Evolutionary conservation across 2,329 filamentous ascomycete species (phyloP), one percentile per base, ranked within the genome.

Genomic region (Penicillium freii): DNA sequence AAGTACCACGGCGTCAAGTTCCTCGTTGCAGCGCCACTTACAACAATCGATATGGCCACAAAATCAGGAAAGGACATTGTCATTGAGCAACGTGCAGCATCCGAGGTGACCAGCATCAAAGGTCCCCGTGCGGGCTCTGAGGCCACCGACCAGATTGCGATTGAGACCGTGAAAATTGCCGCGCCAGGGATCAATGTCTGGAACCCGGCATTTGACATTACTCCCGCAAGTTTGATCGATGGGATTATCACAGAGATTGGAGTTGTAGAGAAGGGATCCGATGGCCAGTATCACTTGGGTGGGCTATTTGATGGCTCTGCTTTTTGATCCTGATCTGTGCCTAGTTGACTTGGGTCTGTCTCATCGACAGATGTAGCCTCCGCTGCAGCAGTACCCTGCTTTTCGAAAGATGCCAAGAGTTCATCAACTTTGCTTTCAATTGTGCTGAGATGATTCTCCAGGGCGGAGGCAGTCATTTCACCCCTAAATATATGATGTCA

Each of bases 191-290:
- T 97, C 61, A 80, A 84, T 40, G 92, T 97, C 9, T 99, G 94
- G 92, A 99, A 99, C 73, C 94, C 94, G 33, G 90, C 92, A 0
- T 99, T 99, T 71, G 94, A 99, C 70, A 90, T 99, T 34, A 99
- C 94, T 10, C 93, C 94, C 0, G 86, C 89, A 38, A 85, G 86
- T 61, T 78, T 97, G 52, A 97, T 99, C 63, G 94, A 99, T 74
- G 92, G 90, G 2, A 89, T 99, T 57, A 90, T 97, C 62, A 99
- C 94, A 0, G 94, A 99, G 77, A 86, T 89, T 66, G 93, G 93
- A 0, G 90, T 92, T 8, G 86, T 95, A 3, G 87, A 91, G 68
- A 96, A 93, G 80, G 85, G 84, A 45, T 72, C 77, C 3, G 81
- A 87, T 57, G 92, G 91, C 1, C 78, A 75, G 23, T 97, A 96